Evolutionary conservation across 305 asterid species (phyloP).

Genomic region (Petunia hybrid): DNA sequence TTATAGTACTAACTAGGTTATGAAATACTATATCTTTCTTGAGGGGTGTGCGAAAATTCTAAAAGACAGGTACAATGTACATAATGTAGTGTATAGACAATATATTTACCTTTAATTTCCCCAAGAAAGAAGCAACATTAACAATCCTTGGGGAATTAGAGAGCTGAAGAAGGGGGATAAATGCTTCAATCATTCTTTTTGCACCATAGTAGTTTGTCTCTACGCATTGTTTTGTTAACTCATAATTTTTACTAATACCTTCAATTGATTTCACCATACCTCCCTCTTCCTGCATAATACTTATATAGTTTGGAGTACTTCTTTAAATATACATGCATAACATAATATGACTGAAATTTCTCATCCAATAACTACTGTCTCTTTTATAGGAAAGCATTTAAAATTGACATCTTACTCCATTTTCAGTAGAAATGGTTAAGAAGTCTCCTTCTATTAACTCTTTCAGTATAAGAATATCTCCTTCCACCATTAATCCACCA

Average conservation of each 20-base stretch:
- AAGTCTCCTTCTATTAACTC: slow-evolving; percentile 9
- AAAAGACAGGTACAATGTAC: not conserved
- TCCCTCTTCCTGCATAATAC: slow-evolving; percentile 41
- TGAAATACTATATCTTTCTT: too few relatives aligned
- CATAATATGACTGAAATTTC: not conserved
- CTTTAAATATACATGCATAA: not conserved
- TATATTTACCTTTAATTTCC: slow-evolving; percentile 50
- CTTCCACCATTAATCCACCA: slow-evolving; percentile 41
- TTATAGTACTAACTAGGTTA: too few relatives aligned
- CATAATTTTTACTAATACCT: slow-evolving; percentile 37
- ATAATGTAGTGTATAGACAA: not conserved
- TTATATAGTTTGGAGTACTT: too few relatives aligned
- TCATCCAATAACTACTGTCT: too few relatives aligned
- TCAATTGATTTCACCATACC: slow-evolving; percentile 6
- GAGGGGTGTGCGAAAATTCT: too few relatives aligned
- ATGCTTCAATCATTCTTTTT: slow-evolving; percentile 50
- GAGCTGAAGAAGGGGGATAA: slow-evolving; percentile 54
- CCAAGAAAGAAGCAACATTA: slow-evolving; percentile 62
- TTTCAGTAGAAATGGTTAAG: slow-evolving; percentile 18
- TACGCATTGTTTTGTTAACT: slow-evolving; percentile 55
- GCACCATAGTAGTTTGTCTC: slow-evolving; percentile 58
- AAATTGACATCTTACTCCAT: not conserved
- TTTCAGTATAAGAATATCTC: not conserved
- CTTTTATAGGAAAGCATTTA: too few relatives aligned
- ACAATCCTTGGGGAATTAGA: slow-evolving; percentile 68